Conservation (phyloP, 1,284 basidiomycete genomes). For the Athelia sp. region DNA sequence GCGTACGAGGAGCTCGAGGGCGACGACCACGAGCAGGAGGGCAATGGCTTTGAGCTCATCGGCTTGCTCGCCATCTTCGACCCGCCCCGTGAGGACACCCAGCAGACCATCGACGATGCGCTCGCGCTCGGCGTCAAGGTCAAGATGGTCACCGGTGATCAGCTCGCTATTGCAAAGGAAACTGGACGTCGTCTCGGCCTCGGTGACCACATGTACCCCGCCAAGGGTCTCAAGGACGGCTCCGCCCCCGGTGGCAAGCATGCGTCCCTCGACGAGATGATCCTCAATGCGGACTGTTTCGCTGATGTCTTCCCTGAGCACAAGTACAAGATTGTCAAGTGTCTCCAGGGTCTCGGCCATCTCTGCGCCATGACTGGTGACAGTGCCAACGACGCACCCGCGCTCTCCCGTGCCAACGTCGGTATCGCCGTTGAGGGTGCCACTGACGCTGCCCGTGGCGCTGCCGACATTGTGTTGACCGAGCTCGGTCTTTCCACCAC, state of each 20-base stretch:
- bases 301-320: constrained; percentile 97
- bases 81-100: constrained; percentile 96
- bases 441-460: constrained; percentile 92
- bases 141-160: constrained; percentile 99
- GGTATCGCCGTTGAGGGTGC: constrained; percentile 98
- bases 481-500: constrained; percentile 96
- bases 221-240: constrained; percentile 92
- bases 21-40: constrained; percentile 75
- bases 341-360: constrained; percentile 87
- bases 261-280: constrained; percentile 87
- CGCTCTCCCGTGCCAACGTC: constrained; percentile 91
- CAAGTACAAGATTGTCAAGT: constrained; percentile 87
- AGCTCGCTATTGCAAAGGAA: constrained; percentile 99
- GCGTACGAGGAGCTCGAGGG: constrained; percentile 92
- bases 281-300: constrained; percentile 88
- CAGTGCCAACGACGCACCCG: constrained; percentile 95
- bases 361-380: constrained; percentile 94
- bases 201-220: constrained; percentile 96
- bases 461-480: constrained; percentile 92
- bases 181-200: constrained; percentile 93
- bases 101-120: constrained; percentile 98
- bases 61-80: constrained; percentile 98
- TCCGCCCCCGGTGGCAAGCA: constrained; percentile 78
- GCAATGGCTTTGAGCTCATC: constrained; percentile 95
- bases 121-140: constrained; percentile 94